Percentiles rank a stretch among this genome's conserved stretches.
These are phyloP conservation scores for Penicillium canescens DNA, from an alignment of 495 filamentous ascomycete genomes.

Conservation along the genomic window DNA sequence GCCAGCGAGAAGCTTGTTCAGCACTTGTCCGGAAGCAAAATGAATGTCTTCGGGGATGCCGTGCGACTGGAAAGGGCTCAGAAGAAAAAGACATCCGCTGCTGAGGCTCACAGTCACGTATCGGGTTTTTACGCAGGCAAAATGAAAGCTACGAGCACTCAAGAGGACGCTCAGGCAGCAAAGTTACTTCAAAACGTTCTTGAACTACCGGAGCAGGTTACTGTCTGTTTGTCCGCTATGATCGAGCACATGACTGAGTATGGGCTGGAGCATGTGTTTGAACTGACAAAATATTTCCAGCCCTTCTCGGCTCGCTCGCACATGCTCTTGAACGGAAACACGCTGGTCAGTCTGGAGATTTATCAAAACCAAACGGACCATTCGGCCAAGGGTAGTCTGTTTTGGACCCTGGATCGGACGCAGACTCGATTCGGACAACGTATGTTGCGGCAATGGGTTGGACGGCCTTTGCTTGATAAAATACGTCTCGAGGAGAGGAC, in stretches of 20 bases:
- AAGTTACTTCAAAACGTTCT: conserved; percentile 82
- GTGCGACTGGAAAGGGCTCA: conserved; percentile 78
- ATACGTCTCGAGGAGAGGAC: conserved; percentile 78
- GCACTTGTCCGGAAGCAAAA: conserved; percentile 84
- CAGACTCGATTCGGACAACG: conserved; percentile 86
- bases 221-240: conserved; percentile 93
- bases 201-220: conserved; percentile 80
- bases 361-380: conserved; percentile 95
- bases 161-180: conserved; percentile 49
- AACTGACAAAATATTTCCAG: conserved; percentile 96
- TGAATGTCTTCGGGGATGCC: conserved; percentile 90
- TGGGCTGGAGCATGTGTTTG: conserved; percentile 93
- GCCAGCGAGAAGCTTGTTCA: conserved; percentile 91
- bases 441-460: conserved; percentile 92
- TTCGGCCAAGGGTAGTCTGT: conserved; percentile 80
- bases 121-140: conserved; percentile 92
- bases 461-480: conserved; percentile 83
- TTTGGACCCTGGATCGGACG: conserved; percentile 95
- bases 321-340: conserved; percentile 97
- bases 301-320: conserved; percentile 92
- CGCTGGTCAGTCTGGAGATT: conserved; percentile 88
- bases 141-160: conserved; percentile 59
- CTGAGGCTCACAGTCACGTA: conserved; percentile 84
- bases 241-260: conserved; percentile 93
- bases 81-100: conserved; percentile 77